Evolutionary conservation across 2,329 filamentous ascomycete species (phyloP), one percentile per base, ranked within the genome.

Genomic region (Cladosporium sp.): DNA sequence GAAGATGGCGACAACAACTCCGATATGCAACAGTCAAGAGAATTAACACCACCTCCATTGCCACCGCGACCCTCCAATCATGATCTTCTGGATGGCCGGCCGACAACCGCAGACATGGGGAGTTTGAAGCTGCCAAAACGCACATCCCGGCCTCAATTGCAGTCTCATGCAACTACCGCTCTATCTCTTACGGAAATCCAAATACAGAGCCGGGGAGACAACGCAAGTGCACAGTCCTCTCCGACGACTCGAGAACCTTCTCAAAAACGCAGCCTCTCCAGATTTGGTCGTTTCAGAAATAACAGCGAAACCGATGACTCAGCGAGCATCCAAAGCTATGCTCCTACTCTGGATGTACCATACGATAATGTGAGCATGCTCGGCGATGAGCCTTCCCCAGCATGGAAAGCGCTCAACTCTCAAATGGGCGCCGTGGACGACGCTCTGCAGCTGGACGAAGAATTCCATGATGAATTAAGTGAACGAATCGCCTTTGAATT

Each of bases 331-430:
- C 83, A 83, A 77, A 92, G 89, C 79, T 85, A 86, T 72, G 85
- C 86, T 34, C 88, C 88, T 0, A 89, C 85, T 6, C 80, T 83
- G 78, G 88, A 84, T 46, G 85, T 83, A 21, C 84, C 83, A 0
- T 88, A 88, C 3, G 93, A 97, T 70, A 85, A 91, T 28, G 93
- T 93, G 66, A 96, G 93, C 73, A 82, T 97, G 23, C 85, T 97
- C 54, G 88, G 88, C 11, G 91, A 92, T 49, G 84, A 84, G 66
- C 86, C 85, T 71, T 91, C 86, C 72, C 84, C 87, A 21, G 88
- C 90, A 4, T 91, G 91, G 86, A 85, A 85, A 69, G 79, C 90
- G 58, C 79, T 93, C 28, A 86, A 85, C 60, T 84, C 86, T 21
- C 89, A 90, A 71, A 83, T 87, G 5, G 83, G 86, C 25, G 67